phyloP scores from a whole-genome alignment of 2,329 filamentous ascomycete species.

The Grosmannia penicillata region DNA sequence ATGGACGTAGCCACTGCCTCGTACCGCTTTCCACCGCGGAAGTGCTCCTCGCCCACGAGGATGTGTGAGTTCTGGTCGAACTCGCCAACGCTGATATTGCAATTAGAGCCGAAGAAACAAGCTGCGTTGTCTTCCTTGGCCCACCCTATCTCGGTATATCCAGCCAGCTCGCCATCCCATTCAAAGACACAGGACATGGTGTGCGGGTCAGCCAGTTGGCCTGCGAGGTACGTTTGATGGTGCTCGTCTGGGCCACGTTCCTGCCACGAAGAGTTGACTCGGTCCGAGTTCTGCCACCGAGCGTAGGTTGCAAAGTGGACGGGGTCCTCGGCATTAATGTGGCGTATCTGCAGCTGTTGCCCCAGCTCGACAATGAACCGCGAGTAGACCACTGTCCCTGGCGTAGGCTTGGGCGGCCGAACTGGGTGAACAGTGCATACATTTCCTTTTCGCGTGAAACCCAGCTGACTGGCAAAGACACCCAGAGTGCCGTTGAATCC shows the following conservation, averaged over 20 bases:
- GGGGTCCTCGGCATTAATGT: slow-evolving; percentile 46
- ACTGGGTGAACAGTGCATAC: slow-evolving; percentile 39
- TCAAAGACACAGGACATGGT: slow-evolving; percentile 53
- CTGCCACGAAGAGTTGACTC: slow-evolving; percentile 68
- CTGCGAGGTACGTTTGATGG: slow-evolving; percentile 56
- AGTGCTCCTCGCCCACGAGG: slow-evolving; percentile 42
- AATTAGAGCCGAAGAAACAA: slow-evolving; percentile 39
- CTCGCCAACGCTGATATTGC: slow-evolving; percentile 25
- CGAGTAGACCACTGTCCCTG: slow-evolving; percentile 59
- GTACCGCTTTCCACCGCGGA: slow-evolving; percentile 45
- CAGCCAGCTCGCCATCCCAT: slow-evolving; percentile 57
- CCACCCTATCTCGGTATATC: slow-evolving; percentile 75
- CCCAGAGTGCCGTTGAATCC: slow-evolving; percentile 14
- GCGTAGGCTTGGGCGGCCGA: slow-evolving; percentile 55
- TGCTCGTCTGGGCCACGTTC: slow-evolving; percentile 62
- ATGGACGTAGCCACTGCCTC: slow-evolving; percentile 46
- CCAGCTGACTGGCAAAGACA: slow-evolving; percentile 24
- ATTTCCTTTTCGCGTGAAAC: slow-evolving; percentile 22
- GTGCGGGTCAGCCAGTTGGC: slow-evolving; percentile 57
- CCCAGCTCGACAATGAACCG: slow-evolving; percentile 63
- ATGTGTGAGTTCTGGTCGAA: slow-evolving; percentile 45
- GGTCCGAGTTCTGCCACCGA: slow-evolving; percentile 67
- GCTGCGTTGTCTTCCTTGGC: slow-evolving; percentile 37
- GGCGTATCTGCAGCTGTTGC: slow-evolving; percentile 60
- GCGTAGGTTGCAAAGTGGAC: slow-evolving; percentile 46